Evolutionary conservation across 2,329 filamentous ascomycete species (phyloP).

Genomic region (Colletotrichum paranaense): DNA sequence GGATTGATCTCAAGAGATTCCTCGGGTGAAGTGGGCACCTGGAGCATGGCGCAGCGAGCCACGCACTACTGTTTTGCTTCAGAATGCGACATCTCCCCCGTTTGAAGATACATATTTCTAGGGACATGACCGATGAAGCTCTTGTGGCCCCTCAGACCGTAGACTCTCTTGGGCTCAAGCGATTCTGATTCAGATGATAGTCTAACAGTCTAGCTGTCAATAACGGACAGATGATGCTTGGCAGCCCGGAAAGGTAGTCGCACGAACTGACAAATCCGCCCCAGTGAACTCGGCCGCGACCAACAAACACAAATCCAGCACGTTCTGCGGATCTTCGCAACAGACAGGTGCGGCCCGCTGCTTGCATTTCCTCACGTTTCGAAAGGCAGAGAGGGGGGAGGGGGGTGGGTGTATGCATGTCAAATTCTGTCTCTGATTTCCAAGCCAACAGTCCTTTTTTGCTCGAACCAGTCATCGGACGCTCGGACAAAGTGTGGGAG

Average conservation of each 20-base stretch:
- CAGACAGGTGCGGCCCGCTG: conserved; percentile 3
- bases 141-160: neutral
- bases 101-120: neutral
- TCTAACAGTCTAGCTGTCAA: neutral
- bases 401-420: neutral
- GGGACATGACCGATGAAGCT: neutral
- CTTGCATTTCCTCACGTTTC: conserved; percentile 6
- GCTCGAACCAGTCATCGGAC: neutral
- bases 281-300: neutral
- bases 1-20: neutral
- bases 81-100: neutral
- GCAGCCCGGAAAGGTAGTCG: neutral
- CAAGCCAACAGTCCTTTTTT: neutral
- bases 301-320: neutral
- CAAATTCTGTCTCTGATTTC: conserved; percentile 1
- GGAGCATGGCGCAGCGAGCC: neutral
- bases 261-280: neutral
- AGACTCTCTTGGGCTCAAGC: neutral
- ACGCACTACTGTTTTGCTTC: neutral
- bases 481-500: conserved; percentile 19
- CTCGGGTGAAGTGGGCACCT: neutral
- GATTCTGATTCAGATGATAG: neutral
- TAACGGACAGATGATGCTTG: neutral
- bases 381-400: neutral
- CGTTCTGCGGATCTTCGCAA: neutral